A percentile compares a stretch with the other conserved stretches of the same genome.
Evolutionary conservation across 768 basidiomycete genomes (phyloP).

Genomic region (Tulasnella sp.): DNA sequence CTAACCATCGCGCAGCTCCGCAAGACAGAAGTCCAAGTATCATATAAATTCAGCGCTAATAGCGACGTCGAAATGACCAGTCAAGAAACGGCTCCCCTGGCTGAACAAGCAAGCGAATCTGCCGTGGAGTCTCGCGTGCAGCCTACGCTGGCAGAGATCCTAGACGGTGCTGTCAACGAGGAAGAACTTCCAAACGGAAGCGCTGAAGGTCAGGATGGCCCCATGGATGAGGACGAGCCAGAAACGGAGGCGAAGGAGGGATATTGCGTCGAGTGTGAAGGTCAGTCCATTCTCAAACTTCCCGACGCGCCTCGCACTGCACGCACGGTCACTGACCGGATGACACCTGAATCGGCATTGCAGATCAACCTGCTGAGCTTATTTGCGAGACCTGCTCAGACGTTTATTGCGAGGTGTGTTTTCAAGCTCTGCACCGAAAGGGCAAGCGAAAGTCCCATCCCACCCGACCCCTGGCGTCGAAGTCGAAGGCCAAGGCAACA

Average conservation of each 20-base stretch:
- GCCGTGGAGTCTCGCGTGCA: neutral
- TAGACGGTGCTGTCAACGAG: slow-evolving; percentile 4
- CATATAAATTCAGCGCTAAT: neutral
- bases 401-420: slow-evolving; percentile 75
- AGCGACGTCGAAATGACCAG: slow-evolving; percentile 1
- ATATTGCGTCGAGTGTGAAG: slow-evolving; percentile 72
- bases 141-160: slow-evolving; percentile 7
- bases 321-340: neutral
- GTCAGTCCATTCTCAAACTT: slow-evolving; percentile 28
- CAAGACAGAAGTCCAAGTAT: neutral
- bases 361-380: slow-evolving; percentile 75
- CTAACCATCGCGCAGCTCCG: neutral
- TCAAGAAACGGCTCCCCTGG: neutral
- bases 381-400: slow-evolving; percentile 61
- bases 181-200: neutral
- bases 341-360: neutral
- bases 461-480: slow-evolving; percentile 34
- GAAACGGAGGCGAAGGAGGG: slow-evolving; percentile 18
- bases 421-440: slow-evolving; percentile 71
- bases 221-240: slow-evolving; percentile 16
- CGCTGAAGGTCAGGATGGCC: slow-evolving; percentile 2
- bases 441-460: slow-evolving; percentile 58
- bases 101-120: neutral
- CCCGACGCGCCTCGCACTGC: neutral
- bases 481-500: neutral